Evolutionary conservation across 1,284 basidiomycete genomes (phyloP), one percentile per base, ranked within the genome.

Genomic region (Sanghuangporus weigelae): DNA sequence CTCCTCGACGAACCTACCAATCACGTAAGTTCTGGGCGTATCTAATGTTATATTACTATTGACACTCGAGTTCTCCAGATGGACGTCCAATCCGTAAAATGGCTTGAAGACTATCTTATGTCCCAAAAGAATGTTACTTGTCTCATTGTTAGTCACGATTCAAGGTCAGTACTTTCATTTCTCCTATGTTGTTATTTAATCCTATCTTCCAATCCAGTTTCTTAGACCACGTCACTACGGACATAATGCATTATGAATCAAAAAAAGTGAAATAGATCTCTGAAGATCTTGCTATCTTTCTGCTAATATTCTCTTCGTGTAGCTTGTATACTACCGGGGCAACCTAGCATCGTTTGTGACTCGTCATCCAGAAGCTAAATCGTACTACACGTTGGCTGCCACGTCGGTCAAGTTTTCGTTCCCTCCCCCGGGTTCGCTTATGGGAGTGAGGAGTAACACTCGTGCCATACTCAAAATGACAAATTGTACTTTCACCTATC

Each of bases 371-470:
- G 92, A 96, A 72, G 97, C 96, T 59, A 95, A 92, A 79, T 95
- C 95, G 8, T 99, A 98, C 84, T 98, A 98, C 80, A 96, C 95
- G 36, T 87, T 99, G 36, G 92, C 94, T 14, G 95, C 95, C 2
- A 96, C 93, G 60, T 90, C 93, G 63, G 90, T 98, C 80, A 96
- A 95, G 78, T 98, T 99, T 80, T 80, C 92, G 40, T 99, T 99
- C 86, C 96, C 96, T 54, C 86, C 96, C 39, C 96, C 96, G 49
- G 96, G 96, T 57, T 94, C 92, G 59, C 84, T 99, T 67, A 96
- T 98, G 92, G 96, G 97, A 67, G 96, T 99, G 63, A 87, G 96
- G 69, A 97, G 95, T 73, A 95, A 92, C 74, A 99, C 96, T 14
- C 89, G 96, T 66, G 94, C 96, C 8, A 99, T 99, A 73, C 83